These are phyloP conservation scores for Penicillium glabrum DNA, from an alignment of 2,329 filamentous ascomycete genomes.

Conservation along the genomic window DNA sequence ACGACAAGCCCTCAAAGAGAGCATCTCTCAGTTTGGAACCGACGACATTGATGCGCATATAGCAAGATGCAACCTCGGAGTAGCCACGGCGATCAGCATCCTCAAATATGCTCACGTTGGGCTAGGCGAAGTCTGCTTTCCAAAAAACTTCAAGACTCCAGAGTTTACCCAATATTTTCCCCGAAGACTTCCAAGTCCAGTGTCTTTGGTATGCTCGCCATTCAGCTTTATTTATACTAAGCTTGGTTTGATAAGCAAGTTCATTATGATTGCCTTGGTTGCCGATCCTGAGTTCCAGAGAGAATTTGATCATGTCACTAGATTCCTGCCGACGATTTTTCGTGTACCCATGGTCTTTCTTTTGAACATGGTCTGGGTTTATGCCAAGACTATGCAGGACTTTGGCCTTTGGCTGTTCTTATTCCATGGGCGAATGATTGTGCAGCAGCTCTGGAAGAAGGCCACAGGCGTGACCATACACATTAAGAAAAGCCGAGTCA, in stretches of 20 bases:
- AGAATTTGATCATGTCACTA: conserved; percentile 49
- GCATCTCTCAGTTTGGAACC: conserved; percentile 38
- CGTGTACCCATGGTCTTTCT: conserved; percentile 40
- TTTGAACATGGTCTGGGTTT: conserved; percentile 51
- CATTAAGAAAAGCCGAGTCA: conserved; percentile 47
- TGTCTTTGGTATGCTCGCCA: conserved; percentile 33
- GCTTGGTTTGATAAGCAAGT: conserved; percentile 47
- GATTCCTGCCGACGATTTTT: conserved; percentile 33
- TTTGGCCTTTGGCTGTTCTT: conserved; percentile 48
- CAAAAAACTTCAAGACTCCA: conserved; percentile 26
- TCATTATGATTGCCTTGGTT: conserved; percentile 51
- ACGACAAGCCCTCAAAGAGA: conserved; percentile 46
- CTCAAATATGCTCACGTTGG: conserved; percentile 32
- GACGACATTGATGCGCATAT: conserved; percentile 44
- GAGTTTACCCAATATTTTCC: conserved; percentile 31
- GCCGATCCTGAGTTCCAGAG: conserved; percentile 55
- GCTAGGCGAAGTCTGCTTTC: conserved; percentile 24
- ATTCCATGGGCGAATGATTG: conserved; percentile 50
- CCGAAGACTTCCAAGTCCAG: conserved; percentile 19
- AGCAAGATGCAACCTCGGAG: conserved; percentile 51
- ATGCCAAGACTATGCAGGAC: conserved; percentile 47
- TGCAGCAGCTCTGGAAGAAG: conserved; percentile 49
- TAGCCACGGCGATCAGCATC: conserved; percentile 36
- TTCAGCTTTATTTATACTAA: conserved; percentile 45
- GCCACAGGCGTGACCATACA: conserved; percentile 51